Evolutionary conservation across 352 stramenopile species (phyloP).

Genomic region (Pythium rishiriense): DNA sequence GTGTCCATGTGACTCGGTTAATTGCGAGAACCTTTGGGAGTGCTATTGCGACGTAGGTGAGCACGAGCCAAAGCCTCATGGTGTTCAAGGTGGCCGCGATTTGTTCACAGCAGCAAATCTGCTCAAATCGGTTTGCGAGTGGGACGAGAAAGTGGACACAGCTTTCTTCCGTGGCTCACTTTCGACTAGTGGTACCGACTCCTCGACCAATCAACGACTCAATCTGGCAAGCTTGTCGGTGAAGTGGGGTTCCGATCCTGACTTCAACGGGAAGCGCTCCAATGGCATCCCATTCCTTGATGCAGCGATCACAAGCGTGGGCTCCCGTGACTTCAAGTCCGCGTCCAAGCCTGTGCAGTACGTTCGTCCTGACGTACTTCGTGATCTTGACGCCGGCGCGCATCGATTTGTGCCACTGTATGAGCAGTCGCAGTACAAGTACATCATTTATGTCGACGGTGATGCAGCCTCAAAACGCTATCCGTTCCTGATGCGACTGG

Average conservation of each 20-base stretch:
- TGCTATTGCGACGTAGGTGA: conserved; percentile 72
- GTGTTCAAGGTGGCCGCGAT: conserved; percentile 72
- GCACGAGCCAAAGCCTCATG: conserved; percentile 67
- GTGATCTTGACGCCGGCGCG: conserved; percentile 84
- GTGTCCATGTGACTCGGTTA: conserved; percentile 62
- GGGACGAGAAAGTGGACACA: conserved; percentile 96
- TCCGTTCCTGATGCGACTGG: conserved; percentile 98
- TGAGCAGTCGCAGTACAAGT: conserved; percentile 97
- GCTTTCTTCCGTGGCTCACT: conserved; percentile 98
- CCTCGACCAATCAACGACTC: conserved; percentile 97
- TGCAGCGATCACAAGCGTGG: conserved; percentile 96
- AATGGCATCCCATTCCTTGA: conserved; percentile 92
- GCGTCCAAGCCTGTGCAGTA: conserved; percentile 94
- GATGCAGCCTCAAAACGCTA: conserved; percentile 98
- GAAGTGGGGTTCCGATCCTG: conserved; percentile 90
- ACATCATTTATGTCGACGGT: conserved; percentile 97
- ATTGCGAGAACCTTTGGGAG: conserved; percentile 81
- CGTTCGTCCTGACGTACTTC: conserved; percentile 72
- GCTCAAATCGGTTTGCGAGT: conserved; percentile 94
- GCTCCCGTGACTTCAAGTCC: conserved; percentile 97
- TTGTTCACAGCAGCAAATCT: conserved; percentile 98
- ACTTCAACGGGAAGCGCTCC: conserved; percentile 74
- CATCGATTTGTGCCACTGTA: conserved; percentile 98
- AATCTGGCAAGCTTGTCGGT: conserved; percentile 91
- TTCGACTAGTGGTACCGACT: conserved; percentile 94